Evolutionary conservation across 1,284 basidiomycete species (phyloP).

Genomic region (Irpex rosettiformis): DNA sequence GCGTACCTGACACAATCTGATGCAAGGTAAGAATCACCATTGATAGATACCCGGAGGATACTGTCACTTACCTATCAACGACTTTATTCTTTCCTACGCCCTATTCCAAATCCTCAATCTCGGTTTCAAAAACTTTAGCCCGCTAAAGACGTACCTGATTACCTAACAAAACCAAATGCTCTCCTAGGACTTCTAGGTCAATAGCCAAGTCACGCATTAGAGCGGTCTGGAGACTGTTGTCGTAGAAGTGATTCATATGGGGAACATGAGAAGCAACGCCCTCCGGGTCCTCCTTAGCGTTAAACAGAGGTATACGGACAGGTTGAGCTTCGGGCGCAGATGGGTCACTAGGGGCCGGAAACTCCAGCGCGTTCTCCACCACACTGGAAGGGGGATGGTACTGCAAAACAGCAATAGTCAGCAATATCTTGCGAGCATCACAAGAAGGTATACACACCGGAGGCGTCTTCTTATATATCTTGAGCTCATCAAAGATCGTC

Average conservation of each 20-base stretch:
- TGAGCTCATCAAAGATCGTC: constrained; percentile 46
- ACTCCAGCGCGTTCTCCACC: constrained; percentile 37
- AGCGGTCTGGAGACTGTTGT: constrained; percentile 63
- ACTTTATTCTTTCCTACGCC: constrained; percentile 72
- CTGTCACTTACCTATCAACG: constrained; percentile 47
- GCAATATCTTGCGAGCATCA: not conserved
- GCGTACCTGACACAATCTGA: constrained; percentile 50
- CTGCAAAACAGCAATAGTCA: constrained; percentile 26
- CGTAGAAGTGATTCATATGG: constrained; percentile 66
- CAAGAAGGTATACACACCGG: constrained; percentile 31
- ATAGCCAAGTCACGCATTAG: constrained; percentile 62
- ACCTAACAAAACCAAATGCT: constrained; percentile 62
- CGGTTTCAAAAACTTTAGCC: not conserved
- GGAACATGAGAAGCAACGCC: constrained; percentile 56
- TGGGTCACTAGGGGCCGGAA: constrained; percentile 38
- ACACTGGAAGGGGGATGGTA: constrained; percentile 46
- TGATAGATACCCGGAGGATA: not conserved
- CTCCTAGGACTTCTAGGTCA: constrained; percentile 54
- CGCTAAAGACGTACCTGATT: constrained; percentile 47
- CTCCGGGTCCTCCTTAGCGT: constrained; percentile 43
- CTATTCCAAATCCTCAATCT: constrained; percentile 26
- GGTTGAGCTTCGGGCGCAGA: constrained; percentile 25
- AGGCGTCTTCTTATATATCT: constrained; percentile 39
- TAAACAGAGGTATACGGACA: constrained; percentile 46
- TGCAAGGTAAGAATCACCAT: too few species aligned